Conservation (phyloP, 108 stramenopile genomes). For the Stephanodiscus triporus region DNA sequence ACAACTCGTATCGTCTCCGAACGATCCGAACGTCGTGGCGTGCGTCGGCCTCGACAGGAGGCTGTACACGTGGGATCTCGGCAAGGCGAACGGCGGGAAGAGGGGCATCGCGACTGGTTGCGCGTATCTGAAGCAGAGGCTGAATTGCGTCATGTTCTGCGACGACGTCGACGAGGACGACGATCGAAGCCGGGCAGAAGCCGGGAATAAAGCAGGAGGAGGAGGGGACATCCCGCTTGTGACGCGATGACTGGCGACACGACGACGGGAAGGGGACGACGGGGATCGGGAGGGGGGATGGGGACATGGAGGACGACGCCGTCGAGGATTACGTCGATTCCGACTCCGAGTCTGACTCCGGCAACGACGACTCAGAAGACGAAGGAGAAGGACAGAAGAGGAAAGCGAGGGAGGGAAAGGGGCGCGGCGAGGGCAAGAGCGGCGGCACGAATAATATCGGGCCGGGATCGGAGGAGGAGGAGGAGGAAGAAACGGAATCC, state of each 20-base stretch:
- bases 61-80: conserved; percentile 80
- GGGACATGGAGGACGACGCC: conserved; percentile 40
- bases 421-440: conserved; percentile 6
- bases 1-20: conserved; percentile 62
- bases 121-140: conserved; percentile 84
- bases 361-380: conserved; percentile 17
- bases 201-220: conserved; percentile 28
- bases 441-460: too few relatives aligned
- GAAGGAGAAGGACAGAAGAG: conserved; percentile 4
- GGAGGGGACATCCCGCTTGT: too few relatives aligned
- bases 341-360: conserved; percentile 47
- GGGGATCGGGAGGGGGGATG: conserved; percentile 6
- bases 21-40: conserved; percentile 60
- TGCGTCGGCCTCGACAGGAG: conserved; percentile 86
- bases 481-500: conserved; percentile 12
- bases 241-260: too few relatives aligned
- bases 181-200: too few relatives aligned
- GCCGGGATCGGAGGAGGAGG: neutral
- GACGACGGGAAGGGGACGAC: conserved; percentile 44
- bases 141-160: conserved; percentile 80
- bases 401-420: conserved; percentile 27
- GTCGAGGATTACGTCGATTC: conserved; percentile 46
- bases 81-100: conserved; percentile 6
- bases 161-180: conserved; percentile 40
- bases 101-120: conserved; percentile 68